Conservation (phyloP, 495 filamentous ascomycete species). For the Rhypophila decipiens region DNA sequence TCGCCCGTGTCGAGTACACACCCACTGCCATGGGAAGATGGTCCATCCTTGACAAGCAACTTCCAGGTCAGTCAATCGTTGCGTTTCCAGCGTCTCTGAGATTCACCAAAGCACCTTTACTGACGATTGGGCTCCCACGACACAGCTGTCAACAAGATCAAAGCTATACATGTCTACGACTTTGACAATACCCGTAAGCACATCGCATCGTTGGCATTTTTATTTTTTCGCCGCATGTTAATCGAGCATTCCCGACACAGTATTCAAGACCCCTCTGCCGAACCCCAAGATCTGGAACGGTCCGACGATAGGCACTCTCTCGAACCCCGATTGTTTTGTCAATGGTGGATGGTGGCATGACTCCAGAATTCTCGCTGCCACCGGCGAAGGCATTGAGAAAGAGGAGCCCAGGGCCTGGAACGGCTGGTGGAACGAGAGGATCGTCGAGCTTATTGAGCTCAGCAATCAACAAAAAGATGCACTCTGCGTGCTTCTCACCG, state of each 20-base stretch:
- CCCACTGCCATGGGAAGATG: conserved; percentile 71
- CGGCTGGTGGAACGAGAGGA: conserved; percentile 96
- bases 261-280: conserved; percentile 85
- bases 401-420: conserved; percentile 83
- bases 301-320: conserved; percentile 66
- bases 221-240: conserved; percentile 1
- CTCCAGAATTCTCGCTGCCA: conserved; percentile 72
- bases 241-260: conserved; percentile 31
- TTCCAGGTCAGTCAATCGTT: conserved; percentile 46
- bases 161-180: conserved; percentile 87
- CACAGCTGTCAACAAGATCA: conserved; percentile 59
- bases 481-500: conserved; percentile 81
- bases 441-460: conserved; percentile 74
- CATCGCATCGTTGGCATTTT: conserved; percentile 17
- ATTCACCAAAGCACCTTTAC: too few species aligned
- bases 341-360: conserved; percentile 99
- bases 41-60: conserved; percentile 66
- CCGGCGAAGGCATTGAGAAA: conserved; percentile 72
- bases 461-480: conserved; percentile 85
- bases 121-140: conserved; percentile 1
- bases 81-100: conserved; percentile 1
- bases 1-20: conserved; percentile 39
- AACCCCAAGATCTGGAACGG: conserved; percentile 84
- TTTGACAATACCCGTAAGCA: conserved; percentile 89
- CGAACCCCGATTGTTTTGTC: conserved; percentile 65